Conservation (phyloP, 495 filamentous ascomycete genomes). For the Usnea hakonensis region DNA sequence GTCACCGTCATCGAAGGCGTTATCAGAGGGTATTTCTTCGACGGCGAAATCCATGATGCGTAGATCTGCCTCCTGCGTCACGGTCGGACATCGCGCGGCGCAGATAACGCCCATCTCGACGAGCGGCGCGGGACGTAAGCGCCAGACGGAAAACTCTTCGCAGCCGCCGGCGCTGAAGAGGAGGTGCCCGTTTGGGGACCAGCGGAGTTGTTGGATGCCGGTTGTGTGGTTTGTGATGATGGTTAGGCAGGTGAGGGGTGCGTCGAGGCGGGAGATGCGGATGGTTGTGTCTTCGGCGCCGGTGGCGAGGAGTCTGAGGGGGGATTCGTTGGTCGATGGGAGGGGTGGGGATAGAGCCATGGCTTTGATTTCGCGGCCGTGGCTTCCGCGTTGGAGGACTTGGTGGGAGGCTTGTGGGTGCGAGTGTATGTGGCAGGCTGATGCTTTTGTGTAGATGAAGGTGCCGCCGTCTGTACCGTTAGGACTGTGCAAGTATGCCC, state of each 20-base stretch:
- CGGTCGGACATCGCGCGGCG: conserved; percentile 53
- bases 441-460: conserved; percentile 49
- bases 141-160: conserved; percentile 87
- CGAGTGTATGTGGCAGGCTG: conserved; percentile 36
- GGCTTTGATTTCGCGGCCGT: conserved; percentile 84
- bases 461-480: conserved; percentile 29
- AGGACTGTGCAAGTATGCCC: conserved; percentile 46
- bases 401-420: conserved; percentile 42
- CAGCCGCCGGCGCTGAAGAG: conserved; percentile 78
- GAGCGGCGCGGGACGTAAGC: conserved; percentile 45
- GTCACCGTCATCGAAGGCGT: conserved; percentile 9
- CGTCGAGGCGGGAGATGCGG: conserved; percentile 50
- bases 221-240: conserved; percentile 67
- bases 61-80: conserved; percentile 57
- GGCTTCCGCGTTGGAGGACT: conserved; percentile 58
- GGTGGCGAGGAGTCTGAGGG: conserved; percentile 55
- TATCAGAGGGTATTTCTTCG: conserved; percentile 30
- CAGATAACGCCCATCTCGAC: conserved; percentile 53
- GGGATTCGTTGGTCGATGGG: background rate
- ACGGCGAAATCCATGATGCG: conserved; percentile 66
- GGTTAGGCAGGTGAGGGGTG: conserved; percentile 41
- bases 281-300: conserved; percentile 86
- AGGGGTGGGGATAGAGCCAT: conserved; percentile 45
- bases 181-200: conserved; percentile 54
- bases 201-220: conserved; percentile 74